These are phyloP conservation scores for Gastrolobium villosum DNA, from an alignment of 306 rosid genomes.

Conservation along the genomic window DNA sequence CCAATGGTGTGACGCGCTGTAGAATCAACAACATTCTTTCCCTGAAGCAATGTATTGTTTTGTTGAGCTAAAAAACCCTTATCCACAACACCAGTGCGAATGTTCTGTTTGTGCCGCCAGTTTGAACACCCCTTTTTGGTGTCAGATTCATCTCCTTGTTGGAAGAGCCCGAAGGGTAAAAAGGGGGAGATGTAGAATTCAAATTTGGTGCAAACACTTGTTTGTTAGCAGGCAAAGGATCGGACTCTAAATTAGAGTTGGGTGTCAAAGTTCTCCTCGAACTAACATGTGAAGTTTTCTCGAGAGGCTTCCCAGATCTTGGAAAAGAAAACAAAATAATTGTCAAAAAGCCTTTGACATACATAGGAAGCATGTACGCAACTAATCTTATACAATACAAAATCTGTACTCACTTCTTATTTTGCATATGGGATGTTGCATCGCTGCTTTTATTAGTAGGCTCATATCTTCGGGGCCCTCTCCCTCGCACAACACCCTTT, in stretches of 20 bases:
- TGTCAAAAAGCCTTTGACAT: slow-evolving; percentile 31
- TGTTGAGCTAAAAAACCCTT: slow-evolving; percentile 61
- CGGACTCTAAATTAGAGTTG: slow-evolving; percentile 64
- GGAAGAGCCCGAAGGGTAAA: slow-evolving; percentile 90
- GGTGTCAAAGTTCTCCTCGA: slow-evolving; percentile 61
- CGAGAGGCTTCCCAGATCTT: slow-evolving; percentile 72
- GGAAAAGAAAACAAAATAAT: slow-evolving; percentile 31
- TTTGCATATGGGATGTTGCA: slow-evolving; percentile 54
- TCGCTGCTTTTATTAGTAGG: slow-evolving; percentile 63
- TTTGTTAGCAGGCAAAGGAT: slow-evolving; percentile 62
- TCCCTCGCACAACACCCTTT: slow-evolving; percentile 70
- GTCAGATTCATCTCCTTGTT: slow-evolving; percentile 63
- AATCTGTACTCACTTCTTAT: slow-evolving; percentile 73
- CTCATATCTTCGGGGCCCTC: slow-evolving; percentile 82
- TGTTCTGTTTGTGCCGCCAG: slow-evolving; percentile 67
- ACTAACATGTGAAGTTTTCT: slow-evolving; percentile 63
- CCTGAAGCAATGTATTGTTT: slow-evolving; percentile 59
- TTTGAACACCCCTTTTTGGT: slow-evolving; percentile 66
- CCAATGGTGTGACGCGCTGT: too few relatives aligned
- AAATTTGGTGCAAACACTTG: slow-evolving; percentile 79
- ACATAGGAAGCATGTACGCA: not conserved
- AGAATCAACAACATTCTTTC: slow-evolving; percentile 75
- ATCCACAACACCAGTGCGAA: slow-evolving; percentile 55
- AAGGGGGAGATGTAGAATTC: slow-evolving; percentile 95
- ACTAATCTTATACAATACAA: slow-evolving; percentile 28